These are phyloP conservation scores for Coemansia sp. DNA, from an alignment of 192 early-diverging fungal genomes.

Conservation along the genomic window DNA sequence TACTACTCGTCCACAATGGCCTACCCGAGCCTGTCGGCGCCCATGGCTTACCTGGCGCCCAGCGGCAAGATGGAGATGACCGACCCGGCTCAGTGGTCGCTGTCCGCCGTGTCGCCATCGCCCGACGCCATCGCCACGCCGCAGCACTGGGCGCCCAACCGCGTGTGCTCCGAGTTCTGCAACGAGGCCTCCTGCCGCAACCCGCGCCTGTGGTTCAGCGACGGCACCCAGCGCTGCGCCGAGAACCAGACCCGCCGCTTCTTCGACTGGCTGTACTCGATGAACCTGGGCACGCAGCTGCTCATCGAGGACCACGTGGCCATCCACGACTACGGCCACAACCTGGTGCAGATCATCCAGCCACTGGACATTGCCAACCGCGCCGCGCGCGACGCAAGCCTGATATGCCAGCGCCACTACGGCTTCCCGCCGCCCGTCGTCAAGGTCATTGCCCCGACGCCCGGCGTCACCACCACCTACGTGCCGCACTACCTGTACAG, in stretches of 20 bases:
- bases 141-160: conserved; percentile 42
- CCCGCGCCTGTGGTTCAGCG: conserved; percentile 46
- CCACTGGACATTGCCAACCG: conserved; percentile 52
- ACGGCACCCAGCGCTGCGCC: conserved; percentile 41
- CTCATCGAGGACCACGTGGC: conserved; percentile 60
- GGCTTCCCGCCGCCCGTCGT: conserved; percentile 49
- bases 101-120: background rate
- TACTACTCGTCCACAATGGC: conserved; percentile 39
- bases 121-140: conserved; percentile 1
- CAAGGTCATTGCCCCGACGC: conserved; percentile 45
- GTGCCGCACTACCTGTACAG: conserved; percentile 57
- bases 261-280: conserved; percentile 60
- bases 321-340: conserved; percentile 53
- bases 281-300: conserved; percentile 60
- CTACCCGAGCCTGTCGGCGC: conserved; percentile 34
- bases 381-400: conserved; percentile 50
- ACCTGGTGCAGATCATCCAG: conserved; percentile 56
- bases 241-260: conserved; percentile 54
- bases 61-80: conserved; percentile 51
- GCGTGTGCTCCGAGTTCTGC: conserved; percentile 41
- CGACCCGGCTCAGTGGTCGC: conserved; percentile 28
- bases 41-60: conserved; percentile 45
- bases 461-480: conserved; percentile 54
- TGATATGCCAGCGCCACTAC: conserved; percentile 48
- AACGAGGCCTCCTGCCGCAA: conserved; percentile 34